These are phyloP conservation scores for Exobasidium cylindrosporum DNA, from an alignment of 1,284 basidiomycete genomes.

Conservation along the genomic window DNA sequence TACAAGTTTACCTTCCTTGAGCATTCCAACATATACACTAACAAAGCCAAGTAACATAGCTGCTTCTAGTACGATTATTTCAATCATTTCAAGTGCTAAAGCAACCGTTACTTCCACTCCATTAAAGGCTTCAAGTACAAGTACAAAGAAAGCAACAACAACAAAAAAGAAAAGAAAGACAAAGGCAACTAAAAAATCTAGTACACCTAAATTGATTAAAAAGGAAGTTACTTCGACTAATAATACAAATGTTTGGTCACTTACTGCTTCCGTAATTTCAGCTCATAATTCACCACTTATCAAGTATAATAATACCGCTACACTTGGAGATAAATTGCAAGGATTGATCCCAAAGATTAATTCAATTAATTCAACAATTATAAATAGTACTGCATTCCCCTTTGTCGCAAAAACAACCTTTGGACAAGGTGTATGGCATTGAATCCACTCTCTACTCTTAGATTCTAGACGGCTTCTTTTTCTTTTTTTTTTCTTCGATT, in stretches of 20 bases:
- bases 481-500: no score
- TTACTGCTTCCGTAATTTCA: not conserved
- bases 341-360: not conserved
- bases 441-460: no score
- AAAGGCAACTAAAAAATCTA: no score
- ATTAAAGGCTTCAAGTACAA: no score
- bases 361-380: not conserved
- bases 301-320: not conserved
- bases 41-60: not conserved
- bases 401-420: not conserved
- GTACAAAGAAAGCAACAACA: not conserved
- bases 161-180: not conserved
- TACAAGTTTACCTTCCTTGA: not conserved
- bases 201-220: no score
- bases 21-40: not conserved
- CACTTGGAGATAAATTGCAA: not conserved
- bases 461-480: no score
- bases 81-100: not conserved
- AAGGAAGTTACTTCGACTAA: no score
- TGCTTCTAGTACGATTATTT: not conserved
- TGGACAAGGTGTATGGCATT: not conserved
- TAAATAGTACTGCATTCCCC: not conserved
- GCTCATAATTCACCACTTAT: not conserved
- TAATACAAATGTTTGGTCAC: not conserved
- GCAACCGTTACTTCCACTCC: no score